Conservation (phyloP, 2,329 filamentous ascomycete species). For the Hymenoscyphus occultus region DNA sequence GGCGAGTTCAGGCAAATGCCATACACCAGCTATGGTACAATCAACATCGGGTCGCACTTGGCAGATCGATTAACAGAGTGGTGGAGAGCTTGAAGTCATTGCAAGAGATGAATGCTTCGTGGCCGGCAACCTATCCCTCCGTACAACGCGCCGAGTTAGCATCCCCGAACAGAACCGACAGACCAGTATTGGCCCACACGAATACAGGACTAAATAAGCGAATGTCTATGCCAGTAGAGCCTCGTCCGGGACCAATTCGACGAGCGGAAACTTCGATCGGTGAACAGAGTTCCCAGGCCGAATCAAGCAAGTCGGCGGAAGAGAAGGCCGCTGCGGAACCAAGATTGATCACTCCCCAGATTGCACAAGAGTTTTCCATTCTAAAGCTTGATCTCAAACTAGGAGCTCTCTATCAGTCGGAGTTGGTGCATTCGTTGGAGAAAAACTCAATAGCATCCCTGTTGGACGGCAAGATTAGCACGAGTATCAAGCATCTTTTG, state of each 20-base stretch:
- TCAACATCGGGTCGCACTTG: conserved; percentile 82
- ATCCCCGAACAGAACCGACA: conserved; percentile 46
- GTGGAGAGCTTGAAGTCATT: conserved; percentile 80
- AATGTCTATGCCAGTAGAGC: conserved; percentile 34
- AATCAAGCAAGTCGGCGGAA: conserved; percentile 72
- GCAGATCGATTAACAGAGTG: conserved; percentile 80
- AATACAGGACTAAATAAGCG: conserved; percentile 48
- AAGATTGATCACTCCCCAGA: conserved; percentile 83
- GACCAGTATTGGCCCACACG: conserved; percentile 62
- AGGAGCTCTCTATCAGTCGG: conserved; percentile 78
- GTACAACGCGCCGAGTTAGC: conserved; percentile 58
- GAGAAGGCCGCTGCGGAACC: conserved; percentile 64
- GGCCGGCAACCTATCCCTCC: conserved; percentile 94
- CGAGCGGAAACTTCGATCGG: conserved; percentile 72
- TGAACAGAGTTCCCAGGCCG: conserved; percentile 52
- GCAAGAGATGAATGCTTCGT: conserved; percentile 83
- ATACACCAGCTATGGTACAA: conserved; percentile 95
- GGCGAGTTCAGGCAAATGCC: conserved; percentile 70
- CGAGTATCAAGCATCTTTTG: conserved; percentile 86
- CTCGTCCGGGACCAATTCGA: conserved; percentile 52
- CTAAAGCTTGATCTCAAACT: conserved; percentile 93
- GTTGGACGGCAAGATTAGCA: conserved; percentile 88
- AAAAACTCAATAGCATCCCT: conserved; percentile 87
- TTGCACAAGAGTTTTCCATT: conserved; percentile 93
- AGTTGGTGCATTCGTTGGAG: conserved; percentile 91